Percentiles rank a stretch among this genome's conserved stretches.
Evolutionary conservation across 2,329 filamentous ascomycete genomes (phyloP).

Genomic region (Graphilbum ipis-grandicollis): DNA sequence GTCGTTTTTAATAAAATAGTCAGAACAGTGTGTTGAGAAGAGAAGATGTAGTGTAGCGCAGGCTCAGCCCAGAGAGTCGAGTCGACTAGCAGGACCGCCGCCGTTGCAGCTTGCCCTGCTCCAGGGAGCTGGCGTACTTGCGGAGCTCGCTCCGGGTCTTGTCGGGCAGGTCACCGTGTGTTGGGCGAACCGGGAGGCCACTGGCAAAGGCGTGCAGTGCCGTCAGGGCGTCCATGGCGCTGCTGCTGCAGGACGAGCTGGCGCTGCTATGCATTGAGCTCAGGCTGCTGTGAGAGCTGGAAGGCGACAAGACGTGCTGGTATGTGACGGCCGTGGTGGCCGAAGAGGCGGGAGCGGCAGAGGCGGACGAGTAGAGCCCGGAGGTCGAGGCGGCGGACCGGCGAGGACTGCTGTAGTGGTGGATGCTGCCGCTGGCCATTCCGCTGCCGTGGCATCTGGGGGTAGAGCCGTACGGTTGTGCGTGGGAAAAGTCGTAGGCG

Average conservation of each 20-base stretch:
- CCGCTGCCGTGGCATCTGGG: conserved; percentile 16
- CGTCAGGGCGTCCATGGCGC: conserved; percentile 3
- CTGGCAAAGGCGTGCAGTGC: conserved; percentile 8
- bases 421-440: conserved; percentile 5
- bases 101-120: conserved; percentile 52
- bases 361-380: conserved; percentile 12
- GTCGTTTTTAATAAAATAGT: background rate
- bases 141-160: conserved; percentile 65
- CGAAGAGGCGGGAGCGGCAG: background rate
- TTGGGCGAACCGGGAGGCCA: conserved; percentile 13
- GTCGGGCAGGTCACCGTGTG: conserved; percentile 46
- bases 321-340: conserved; percentile 12
- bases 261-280: conserved; percentile 56
- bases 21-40: background rate
- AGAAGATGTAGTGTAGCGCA: background rate
- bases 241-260: conserved; percentile 6
- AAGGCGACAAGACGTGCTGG: conserved; percentile 40
- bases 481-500: conserved; percentile 56
- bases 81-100: conserved; percentile 39
- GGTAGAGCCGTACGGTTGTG: conserved; percentile 37
- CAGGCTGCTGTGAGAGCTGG: conserved; percentile 70
- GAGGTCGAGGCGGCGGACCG: conserved; percentile 13
- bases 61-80: background rate
- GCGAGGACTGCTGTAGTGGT: conserved; percentile 15
- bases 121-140: conserved; percentile 77